Evolutionary conservation across 306 rosid species (phyloP).

Genomic region (Citrullus amarus): DNA sequence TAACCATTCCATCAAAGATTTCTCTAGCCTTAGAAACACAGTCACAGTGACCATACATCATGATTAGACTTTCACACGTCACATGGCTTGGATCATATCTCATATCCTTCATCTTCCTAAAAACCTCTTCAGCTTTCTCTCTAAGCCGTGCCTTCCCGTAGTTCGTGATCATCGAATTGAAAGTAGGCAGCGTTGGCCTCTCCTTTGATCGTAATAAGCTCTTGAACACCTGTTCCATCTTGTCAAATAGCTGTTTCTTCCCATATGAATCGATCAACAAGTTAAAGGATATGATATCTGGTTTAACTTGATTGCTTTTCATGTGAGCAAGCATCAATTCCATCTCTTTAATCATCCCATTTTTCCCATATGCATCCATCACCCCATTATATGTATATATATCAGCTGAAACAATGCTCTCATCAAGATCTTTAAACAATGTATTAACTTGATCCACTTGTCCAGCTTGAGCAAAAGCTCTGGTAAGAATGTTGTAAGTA

Average conservation of each 20-base stretch:
- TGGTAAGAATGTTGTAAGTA: slow-evolving; percentile 75
- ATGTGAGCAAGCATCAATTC: slow-evolving; percentile 63
- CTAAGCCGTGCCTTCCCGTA: slow-evolving; percentile 79
- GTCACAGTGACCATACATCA: slow-evolving; percentile 66
- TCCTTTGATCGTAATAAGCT: slow-evolving; percentile 69
- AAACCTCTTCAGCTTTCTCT: slow-evolving; percentile 57
- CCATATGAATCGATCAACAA: slow-evolving; percentile 84
- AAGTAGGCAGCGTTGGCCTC: slow-evolving; percentile 73
- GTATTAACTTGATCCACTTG: slow-evolving; percentile 46
- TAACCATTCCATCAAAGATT: slow-evolving; percentile 51
- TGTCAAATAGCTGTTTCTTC: slow-evolving; percentile 72
- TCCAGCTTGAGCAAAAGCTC: slow-evolving; percentile 76
- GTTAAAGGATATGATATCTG: slow-evolving; percentile 74
- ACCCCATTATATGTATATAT: slow-evolving; percentile 79
- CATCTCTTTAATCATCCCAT: slow-evolving; percentile 85
- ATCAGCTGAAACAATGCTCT: slow-evolving; percentile 63
- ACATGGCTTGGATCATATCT: slow-evolving; percentile 60
- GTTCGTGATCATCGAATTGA: slow-evolving; percentile 82
- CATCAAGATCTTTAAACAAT: slow-evolving; percentile 78
- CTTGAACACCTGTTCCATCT: slow-evolving; percentile 94
- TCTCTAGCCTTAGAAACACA: slow-evolving; percentile 64
- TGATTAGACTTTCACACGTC: slow-evolving; percentile 74
- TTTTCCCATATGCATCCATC: slow-evolving; percentile 89
- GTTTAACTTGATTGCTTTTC: slow-evolving; percentile 65
- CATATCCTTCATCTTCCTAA: slow-evolving; percentile 52